Evolutionary conservation across 2,329 filamentous ascomycete genomes (phyloP).

Genomic region (Calonectria ilicicola): DNA sequence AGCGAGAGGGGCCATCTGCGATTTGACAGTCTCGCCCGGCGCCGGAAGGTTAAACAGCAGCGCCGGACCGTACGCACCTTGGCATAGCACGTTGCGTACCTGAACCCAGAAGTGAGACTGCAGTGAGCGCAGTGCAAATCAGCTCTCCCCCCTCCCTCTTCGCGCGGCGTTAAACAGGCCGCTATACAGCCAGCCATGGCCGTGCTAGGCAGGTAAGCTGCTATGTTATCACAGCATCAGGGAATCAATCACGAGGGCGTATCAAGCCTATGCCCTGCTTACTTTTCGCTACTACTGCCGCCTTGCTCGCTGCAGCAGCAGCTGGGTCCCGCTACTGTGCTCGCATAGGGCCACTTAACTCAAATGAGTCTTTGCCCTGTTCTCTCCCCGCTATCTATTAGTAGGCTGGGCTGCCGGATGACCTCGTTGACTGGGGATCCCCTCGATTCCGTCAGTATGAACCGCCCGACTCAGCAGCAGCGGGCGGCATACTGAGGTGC

Average conservation of each 20-base stretch:
- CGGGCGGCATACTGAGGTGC: not conserved
- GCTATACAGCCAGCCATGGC: not conserved
- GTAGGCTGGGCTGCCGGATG: not conserved
- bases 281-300: constrained; percentile 1
- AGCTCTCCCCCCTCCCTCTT: not conserved
- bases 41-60: not conserved
- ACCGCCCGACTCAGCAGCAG: not conserved
- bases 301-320: not conserved
- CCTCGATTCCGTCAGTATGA: constrained; percentile 1
- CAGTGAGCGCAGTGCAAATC: not conserved
- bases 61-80: not conserved
- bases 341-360: not conserved
- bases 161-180: not conserved
- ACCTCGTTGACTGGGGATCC: constrained; percentile 12
- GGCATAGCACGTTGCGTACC: not conserved
- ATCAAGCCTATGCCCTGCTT: constrained; percentile 1
- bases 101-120: not conserved
- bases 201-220: not conserved
- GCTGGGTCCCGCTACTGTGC: constrained; percentile 6
- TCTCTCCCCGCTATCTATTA: constrained; percentile 9
- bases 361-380: constrained; percentile 7
- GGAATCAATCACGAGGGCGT: constrained; percentile 37
- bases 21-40: constrained; percentile 1
- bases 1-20: constrained; percentile 15
- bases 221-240: constrained; percentile 3